Evolutionary conservation across 345 rosid genomes (phyloP).

Genomic region (Populus euphratica): DNA sequence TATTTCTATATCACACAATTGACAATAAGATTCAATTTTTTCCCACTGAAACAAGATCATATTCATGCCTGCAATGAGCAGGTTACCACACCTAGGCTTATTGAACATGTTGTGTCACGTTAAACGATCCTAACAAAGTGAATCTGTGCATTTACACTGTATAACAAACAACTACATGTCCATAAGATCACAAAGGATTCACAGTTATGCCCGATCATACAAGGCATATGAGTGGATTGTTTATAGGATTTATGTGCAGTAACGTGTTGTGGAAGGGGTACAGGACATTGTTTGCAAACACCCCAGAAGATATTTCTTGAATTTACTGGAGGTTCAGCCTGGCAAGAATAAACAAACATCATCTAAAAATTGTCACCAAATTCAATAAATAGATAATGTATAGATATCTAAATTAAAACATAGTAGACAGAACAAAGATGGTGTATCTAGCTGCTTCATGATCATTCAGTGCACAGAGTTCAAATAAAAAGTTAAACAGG

Average conservation of each 20-base stretch:
- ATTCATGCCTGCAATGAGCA: not conserved
- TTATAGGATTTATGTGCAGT: slow-evolving; percentile 5
- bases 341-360: not conserved
- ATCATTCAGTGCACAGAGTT: not conserved
- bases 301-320: not conserved
- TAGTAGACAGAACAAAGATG: not conserved
- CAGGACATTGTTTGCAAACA: not conserved
- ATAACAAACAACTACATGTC: not conserved
- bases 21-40: not conserved
- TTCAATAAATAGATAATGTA: not conserved
- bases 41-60: not conserved
- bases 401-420: not conserved
- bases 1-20: not conserved
- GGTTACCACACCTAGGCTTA: not conserved
- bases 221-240: not conserved
- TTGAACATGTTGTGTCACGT: not conserved
- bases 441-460: not conserved
- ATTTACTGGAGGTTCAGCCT: not conserved
- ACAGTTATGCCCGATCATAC: not conserved
- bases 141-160: not conserved
- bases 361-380: not conserved
- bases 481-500: not conserved
- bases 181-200: not conserved
- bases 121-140: not conserved
- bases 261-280: not conserved